phyloP scores from a whole-genome alignment of 192 early-diverging fungal genomes.

The Coemansia sp. region DNA sequence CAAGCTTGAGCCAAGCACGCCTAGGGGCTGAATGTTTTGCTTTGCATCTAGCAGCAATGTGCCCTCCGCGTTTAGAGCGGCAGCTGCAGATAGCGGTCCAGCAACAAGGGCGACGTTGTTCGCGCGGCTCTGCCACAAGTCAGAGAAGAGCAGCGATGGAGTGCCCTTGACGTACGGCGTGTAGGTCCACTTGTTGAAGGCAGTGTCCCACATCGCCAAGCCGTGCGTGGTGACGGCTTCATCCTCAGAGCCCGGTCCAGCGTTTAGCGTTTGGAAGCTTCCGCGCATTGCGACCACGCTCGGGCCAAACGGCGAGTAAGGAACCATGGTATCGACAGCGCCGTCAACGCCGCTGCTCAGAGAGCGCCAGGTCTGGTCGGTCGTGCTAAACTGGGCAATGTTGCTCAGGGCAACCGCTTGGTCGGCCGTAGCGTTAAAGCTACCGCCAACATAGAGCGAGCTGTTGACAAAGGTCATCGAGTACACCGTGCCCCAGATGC shows the following conservation, averaged over 20 bases:
- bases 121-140: slow-evolving; percentile 11
- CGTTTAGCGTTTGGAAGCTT: slow-evolving; percentile 23
- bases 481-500: slow-evolving; percentile 35
- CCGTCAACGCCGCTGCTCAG: slow-evolving; percentile 57
- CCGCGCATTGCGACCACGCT: slow-evolving; percentile 33
- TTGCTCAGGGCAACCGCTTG: slow-evolving; percentile 20
- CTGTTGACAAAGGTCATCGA: slow-evolving; percentile 35
- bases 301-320: slow-evolving; percentile 48
- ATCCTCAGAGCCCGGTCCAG: background rate
- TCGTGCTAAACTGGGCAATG: slow-evolving; percentile 49
- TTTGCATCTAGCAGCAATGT: slow-evolving; percentile 28
- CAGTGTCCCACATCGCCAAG: slow-evolving; percentile 45
- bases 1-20: slow-evolving; percentile 32
- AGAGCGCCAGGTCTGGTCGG: slow-evolving; percentile 38
- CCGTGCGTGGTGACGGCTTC: slow-evolving; percentile 13
- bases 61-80: slow-evolving; percentile 44
- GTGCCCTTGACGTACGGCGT: slow-evolving; percentile 37
- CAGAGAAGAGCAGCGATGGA: slow-evolving; percentile 34
- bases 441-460: slow-evolving; percentile 45
- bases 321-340: slow-evolving; percentile 48
- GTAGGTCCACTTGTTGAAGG: slow-evolving; percentile 32
- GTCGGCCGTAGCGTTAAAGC: slow-evolving; percentile 46
- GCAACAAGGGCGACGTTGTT: slow-evolving; percentile 40
- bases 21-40: slow-evolving; percentile 33
- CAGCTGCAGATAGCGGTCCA: slow-evolving; percentile 38